Conservation (phyloP, 2,329 filamentous ascomycete species). For the Sporothrix pallida region DNA sequence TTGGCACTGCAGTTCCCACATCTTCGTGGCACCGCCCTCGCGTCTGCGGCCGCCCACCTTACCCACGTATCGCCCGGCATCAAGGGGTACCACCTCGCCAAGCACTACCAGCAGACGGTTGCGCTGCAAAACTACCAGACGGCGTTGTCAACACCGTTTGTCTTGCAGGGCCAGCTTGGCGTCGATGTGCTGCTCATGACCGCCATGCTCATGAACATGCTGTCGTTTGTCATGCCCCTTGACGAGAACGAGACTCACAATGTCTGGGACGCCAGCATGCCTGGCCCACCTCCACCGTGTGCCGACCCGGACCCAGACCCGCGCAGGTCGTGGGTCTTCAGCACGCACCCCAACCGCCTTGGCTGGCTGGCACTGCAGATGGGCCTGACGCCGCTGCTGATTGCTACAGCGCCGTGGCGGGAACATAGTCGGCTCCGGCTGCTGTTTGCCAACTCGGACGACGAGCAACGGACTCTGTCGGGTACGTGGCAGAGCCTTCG, state of each 20-base stretch:
- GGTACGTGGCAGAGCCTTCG: conserved; percentile 37
- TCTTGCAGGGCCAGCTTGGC: conserved; percentile 36
- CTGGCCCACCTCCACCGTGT: conserved; percentile 17
- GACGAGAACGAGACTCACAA: conserved; percentile 34
- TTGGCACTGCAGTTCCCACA: conserved; percentile 35
- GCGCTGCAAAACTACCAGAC: conserved; percentile 38
- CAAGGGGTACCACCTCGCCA: conserved; percentile 37
- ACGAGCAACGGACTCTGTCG: conserved; percentile 36
- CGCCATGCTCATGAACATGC: conserved; percentile 40
- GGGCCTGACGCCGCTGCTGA: conserved; percentile 38
- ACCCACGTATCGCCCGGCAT: conserved; percentile 35
- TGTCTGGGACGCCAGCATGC: conserved; percentile 23
- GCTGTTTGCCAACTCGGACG: conserved; percentile 37
- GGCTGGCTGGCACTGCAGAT: conserved; percentile 39
- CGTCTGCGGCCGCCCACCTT: conserved; percentile 38
- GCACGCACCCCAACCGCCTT: conserved; percentile 36
- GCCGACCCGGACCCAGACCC: conserved; percentile 36
- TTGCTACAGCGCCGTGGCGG: conserved; percentile 36
- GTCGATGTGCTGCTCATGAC: conserved; percentile 39
- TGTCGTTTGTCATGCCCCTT: conserved; percentile 38
- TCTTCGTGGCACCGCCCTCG: conserved; percentile 37
- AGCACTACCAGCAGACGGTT: conserved; percentile 39
- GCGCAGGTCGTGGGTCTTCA: conserved; percentile 40
- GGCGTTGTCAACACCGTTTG: conserved; percentile 37
- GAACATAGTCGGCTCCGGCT: conserved; percentile 34